These are phyloP conservation scores for Scheffersomyces stipitis DNA, from an alignment of 805 yeast species.

Conservation along the genomic window DNA sequence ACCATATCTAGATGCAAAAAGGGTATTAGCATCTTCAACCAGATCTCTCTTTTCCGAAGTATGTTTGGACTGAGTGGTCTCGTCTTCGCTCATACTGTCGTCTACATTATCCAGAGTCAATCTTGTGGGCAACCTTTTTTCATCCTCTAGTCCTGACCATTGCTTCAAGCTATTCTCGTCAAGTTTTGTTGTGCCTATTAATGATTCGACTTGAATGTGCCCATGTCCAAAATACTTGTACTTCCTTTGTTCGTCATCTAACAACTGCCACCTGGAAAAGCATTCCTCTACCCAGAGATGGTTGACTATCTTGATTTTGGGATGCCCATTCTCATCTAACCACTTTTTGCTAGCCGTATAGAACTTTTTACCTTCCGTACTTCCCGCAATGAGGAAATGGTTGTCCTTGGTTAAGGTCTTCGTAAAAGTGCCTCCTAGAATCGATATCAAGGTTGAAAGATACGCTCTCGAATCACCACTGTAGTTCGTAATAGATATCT, in stretches of 20 bases:
- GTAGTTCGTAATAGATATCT: constrained; percentile 73
- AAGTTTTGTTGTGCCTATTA: constrained; percentile 54
- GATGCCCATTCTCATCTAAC: constrained; percentile 34
- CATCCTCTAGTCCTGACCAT: constrained; percentile 29
- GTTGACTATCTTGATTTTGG: constrained; percentile 56
- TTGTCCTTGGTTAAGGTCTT: constrained; percentile 62
- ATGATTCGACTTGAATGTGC: constrained; percentile 38
- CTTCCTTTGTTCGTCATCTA: constrained; percentile 45
- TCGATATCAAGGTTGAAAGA: constrained; percentile 57
- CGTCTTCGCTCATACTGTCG: constrained; percentile 29
- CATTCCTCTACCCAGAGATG: constrained; percentile 90
- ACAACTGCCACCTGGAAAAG: constrained; percentile 56
- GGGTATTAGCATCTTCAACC: constrained; percentile 1
- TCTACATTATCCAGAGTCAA: constrained; percentile 20
- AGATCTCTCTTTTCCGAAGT: constrained; percentile 10
- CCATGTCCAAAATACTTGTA: constrained; percentile 49
- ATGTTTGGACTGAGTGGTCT: constrained; percentile 11
- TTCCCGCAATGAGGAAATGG: constrained; percentile 71
- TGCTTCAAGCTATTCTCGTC: constrained; percentile 39
- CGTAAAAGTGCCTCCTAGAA: constrained; percentile 78
- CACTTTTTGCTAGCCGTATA: constrained; percentile 66
- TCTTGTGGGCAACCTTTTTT: constrained; percentile 7
- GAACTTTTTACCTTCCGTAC: constrained; percentile 69
- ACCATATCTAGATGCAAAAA: constrained; percentile 9
- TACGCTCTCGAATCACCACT: constrained; percentile 82